These are phyloP conservation scores for Grosmannia huntii DNA, from an alignment of 2,329 filamentous ascomycete genomes.

Conservation along the genomic window DNA sequence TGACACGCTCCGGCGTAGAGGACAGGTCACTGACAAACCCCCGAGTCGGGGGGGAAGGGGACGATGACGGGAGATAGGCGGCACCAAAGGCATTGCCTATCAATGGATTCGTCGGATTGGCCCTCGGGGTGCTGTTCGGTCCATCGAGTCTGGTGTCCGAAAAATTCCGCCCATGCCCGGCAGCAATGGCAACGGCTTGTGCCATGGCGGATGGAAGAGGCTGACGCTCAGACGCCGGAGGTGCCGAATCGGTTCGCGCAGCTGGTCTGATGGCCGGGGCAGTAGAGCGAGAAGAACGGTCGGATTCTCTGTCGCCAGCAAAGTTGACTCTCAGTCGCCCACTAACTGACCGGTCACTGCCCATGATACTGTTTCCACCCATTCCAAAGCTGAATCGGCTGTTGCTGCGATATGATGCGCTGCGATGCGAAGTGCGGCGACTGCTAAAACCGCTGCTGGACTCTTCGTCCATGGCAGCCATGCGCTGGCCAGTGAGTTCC, in stretches of 20 bases:
- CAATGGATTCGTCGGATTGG: not conserved
- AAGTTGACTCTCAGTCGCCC: constrained; percentile 41
- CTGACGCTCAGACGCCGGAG: constrained; percentile 28
- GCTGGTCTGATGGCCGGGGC: constrained; percentile 27
- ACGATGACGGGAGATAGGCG: not conserved
- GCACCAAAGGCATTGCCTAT: not conserved
- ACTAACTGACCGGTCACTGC: constrained; percentile 4
- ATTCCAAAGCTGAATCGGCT: constrained; percentile 40
- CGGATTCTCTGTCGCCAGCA: constrained; percentile 33
- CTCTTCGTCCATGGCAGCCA: constrained; percentile 49
- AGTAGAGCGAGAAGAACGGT: constrained; percentile 39
- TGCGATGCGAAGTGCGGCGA: constrained; percentile 42
- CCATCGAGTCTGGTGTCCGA: constrained; percentile 29
- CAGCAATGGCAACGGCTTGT: constrained; percentile 13
- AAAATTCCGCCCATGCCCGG: constrained; percentile 31
- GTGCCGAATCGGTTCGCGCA: constrained; percentile 36
- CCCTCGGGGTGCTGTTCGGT: not conserved
- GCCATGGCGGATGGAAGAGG: constrained; percentile 20
- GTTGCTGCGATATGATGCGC: constrained; percentile 45
- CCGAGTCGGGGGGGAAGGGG: constrained; percentile 21
- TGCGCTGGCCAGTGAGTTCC: constrained; percentile 69
- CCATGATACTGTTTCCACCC: constrained; percentile 7
- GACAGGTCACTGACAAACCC: constrained; percentile 30
- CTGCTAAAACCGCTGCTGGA: constrained; percentile 23
- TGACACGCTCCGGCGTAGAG: constrained; percentile 37